phyloP scores from a whole-genome alignment of 345 rosid genomes.

The Noccaea bulbosa region DNA sequence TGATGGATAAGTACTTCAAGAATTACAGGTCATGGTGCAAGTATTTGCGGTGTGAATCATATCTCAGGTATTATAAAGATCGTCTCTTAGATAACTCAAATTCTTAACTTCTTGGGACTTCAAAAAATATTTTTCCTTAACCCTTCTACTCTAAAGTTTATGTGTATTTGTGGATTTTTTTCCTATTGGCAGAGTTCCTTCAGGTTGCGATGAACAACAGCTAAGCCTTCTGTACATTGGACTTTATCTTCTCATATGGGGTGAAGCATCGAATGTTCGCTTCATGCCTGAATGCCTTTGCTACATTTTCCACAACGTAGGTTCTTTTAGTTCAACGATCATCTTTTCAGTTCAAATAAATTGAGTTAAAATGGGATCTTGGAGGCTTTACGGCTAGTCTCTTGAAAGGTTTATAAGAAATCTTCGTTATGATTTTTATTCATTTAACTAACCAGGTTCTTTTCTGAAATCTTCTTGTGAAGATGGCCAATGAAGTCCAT shows the following conservation, averaged over 20 bases:
- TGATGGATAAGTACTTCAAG: constrained; percentile 74
- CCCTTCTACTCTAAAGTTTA: constrained; percentile 11
- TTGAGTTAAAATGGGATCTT: too few species aligned
- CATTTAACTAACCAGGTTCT: constrained; percentile 15
- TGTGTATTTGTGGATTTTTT: constrained; percentile 24
- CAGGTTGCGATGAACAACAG: constrained; percentile 54
- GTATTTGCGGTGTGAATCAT: constrained; percentile 58
- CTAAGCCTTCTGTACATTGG: constrained; percentile 76
- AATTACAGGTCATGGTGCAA: constrained; percentile 93
- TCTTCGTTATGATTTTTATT: too few species aligned
- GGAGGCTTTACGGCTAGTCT: too few species aligned
- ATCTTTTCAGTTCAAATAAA: constrained; percentile 16
- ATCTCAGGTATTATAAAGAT: constrained; percentile 50
- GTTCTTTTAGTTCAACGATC: constrained; percentile 29
- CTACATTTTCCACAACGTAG: constrained; percentile 93
- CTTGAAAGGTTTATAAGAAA: too few species aligned
- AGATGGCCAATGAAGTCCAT: constrained; percentile 84
- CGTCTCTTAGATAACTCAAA: constrained; percentile 30
- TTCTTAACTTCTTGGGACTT: constrained; percentile 15
- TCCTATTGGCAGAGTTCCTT: constrained; percentile 60
- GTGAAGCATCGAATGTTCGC: constrained; percentile 98
- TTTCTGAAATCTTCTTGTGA: constrained; percentile 37
- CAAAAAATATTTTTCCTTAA: background rate
- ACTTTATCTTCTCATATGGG: constrained; percentile 97
- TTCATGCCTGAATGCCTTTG: constrained; percentile 99